These are phyloP conservation scores for Debaryomyces sp. DNA, from an alignment of 1,139 yeast genomes.

Conservation along the genomic window DNA sequence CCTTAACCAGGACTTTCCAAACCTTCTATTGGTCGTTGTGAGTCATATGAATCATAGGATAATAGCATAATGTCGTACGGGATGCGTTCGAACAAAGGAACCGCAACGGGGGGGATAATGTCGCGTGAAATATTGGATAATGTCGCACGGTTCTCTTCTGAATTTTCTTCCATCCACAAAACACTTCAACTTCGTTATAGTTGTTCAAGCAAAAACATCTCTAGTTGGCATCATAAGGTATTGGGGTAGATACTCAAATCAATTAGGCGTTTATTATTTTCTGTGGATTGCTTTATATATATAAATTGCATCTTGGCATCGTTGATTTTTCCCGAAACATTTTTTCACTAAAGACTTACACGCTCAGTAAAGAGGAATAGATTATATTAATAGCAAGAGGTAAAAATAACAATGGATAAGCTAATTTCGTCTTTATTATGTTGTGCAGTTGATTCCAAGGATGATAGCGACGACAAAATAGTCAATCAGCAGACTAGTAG, in stretches of 20 bases:
- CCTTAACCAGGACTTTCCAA: not conserved
- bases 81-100: not conserved
- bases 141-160: not conserved
- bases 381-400: not conserved
- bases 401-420: conserved; percentile 21
- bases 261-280: not conserved
- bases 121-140: not conserved
- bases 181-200: not conserved
- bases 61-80: not conserved
- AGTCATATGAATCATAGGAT: not conserved
- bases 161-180: conserved; percentile 7
- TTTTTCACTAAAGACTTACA: conserved; percentile 1
- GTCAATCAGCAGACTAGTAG: conserved; percentile 10
- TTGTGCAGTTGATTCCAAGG: conserved; percentile 41
- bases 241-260: not conserved
- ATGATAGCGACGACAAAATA: conserved; percentile 35
- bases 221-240: not conserved
- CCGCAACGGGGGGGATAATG: not conserved
- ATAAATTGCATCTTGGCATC: conserved; percentile 3
- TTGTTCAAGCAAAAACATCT: not conserved
- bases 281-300: not conserved
- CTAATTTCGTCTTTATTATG: conserved; percentile 41
- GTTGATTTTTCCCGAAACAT: not conserved
- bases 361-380: not conserved
- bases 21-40: not conserved